Evolutionary conservation across 768 basidiomycete species (phyloP).

Genomic region (Pleurotus pulmonarius): DNA sequence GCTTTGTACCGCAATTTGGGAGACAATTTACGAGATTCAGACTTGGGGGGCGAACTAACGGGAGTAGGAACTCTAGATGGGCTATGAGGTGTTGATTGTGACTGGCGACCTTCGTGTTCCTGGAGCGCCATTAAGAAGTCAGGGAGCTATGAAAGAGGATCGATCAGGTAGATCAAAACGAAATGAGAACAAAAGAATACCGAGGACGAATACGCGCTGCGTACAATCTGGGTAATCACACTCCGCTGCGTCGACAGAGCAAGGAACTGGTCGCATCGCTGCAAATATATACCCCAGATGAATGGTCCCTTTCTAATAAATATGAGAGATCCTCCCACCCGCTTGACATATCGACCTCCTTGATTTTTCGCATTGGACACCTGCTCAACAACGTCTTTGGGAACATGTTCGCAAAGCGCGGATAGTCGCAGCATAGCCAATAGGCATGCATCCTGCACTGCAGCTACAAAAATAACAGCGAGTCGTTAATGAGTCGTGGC

Average conservation of each 20-base stretch:
- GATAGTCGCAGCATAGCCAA: conserved; percentile 68
- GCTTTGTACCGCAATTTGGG: conserved; percentile 62
- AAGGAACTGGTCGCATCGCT: conserved; percentile 75
- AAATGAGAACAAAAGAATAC: conserved; percentile 31
- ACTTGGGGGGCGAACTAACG: conserved; percentile 9
- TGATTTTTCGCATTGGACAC: conserved; percentile 41
- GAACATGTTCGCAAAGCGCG: conserved; percentile 53
- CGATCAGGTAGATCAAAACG: background rate
- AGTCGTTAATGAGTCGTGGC: background rate
- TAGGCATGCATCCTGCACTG: conserved; percentile 71
- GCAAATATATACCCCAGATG: conserved; percentile 8
- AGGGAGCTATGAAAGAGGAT: conserved; percentile 49
- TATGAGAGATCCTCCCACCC: conserved; percentile 33
- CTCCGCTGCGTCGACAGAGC: conserved; percentile 40
- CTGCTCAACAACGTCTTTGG: conserved; percentile 35
- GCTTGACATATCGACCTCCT: conserved; percentile 52
- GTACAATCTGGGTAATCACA: conserved; percentile 42
- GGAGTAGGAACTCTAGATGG: background rate
- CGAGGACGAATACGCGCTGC: conserved; percentile 48
- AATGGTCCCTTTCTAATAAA: background rate
- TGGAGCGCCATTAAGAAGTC: conserved; percentile 60
- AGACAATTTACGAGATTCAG: conserved; percentile 9
- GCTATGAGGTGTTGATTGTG: conserved; percentile 1
- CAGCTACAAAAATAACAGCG: conserved; percentile 35
- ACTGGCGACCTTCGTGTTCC: conserved; percentile 18